A percentile compares a stretch with the other conserved stretches of the same genome.
Conservation (phyloP, 441 rosid genomes). For the Adansonia rubrostipa region DNA sequence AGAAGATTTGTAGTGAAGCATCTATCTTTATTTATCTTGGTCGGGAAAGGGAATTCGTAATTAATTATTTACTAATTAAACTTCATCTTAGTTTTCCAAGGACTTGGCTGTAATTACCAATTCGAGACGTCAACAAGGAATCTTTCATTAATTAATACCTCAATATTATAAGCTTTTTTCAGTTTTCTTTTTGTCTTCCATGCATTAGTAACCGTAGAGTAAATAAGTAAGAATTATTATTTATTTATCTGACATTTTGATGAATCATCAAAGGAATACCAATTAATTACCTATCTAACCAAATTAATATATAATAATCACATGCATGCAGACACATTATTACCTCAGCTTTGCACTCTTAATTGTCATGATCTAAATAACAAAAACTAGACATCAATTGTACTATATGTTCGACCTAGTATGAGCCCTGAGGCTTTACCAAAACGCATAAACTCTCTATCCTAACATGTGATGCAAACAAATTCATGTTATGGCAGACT, state of each 20-base stretch:
- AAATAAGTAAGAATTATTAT: no score
- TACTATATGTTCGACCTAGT: background rate
- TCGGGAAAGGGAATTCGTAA: constrained; percentile 14
- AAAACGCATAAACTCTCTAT: background rate
- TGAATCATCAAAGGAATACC: background rate
- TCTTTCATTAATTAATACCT: constrained; percentile 37
- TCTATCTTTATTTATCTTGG: constrained; percentile 25
- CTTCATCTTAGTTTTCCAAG: constrained; percentile 28
- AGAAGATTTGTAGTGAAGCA: constrained; percentile 28
- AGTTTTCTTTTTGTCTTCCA: background rate
- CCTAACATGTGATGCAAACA: constrained; percentile 1
- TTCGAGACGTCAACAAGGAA: constrained; percentile 33
- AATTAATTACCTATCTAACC: background rate
- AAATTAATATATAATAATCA: background rate
- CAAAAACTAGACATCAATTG: background rate
- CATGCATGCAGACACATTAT: background rate
- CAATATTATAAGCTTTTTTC: background rate
- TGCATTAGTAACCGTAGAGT: background rate
- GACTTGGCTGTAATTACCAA: constrained; percentile 14
- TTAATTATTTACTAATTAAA: background rate
- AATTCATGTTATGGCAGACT: background rate
- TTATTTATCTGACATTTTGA: background rate
- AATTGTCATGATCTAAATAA: background rate
- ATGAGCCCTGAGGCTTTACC: background rate
- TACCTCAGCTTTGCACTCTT: background rate